phyloP scores from a whole-genome alignment of 495 filamentous ascomycete species.

The Neurospora sp. region DNA sequence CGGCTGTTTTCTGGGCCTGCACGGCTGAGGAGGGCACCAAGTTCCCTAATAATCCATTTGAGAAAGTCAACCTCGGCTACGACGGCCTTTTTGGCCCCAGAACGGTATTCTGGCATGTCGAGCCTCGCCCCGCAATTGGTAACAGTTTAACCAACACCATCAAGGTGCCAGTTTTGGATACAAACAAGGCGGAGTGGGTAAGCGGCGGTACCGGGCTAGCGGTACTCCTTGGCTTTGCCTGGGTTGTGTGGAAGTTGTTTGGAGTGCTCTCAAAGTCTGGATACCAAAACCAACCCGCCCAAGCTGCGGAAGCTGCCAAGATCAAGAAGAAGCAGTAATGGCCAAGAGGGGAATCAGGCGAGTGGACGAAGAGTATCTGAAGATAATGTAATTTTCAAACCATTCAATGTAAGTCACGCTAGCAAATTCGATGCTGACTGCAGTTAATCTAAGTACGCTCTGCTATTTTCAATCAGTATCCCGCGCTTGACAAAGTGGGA shows the following conservation, averaged over 20 bases:
- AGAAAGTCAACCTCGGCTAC: constrained; percentile 72
- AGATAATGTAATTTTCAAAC: background rate
- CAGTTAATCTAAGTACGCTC: background rate
- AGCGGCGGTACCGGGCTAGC: constrained; percentile 60
- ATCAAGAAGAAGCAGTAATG: constrained; percentile 34
- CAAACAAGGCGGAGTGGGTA: constrained; percentile 47
- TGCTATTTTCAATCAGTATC: background rate
- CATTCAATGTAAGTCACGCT: background rate
- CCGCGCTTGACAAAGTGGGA: background rate
- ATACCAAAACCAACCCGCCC: constrained; percentile 9
- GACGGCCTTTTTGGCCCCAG: constrained; percentile 70
- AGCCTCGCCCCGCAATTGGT: constrained; percentile 39
- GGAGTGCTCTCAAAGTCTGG: constrained; percentile 27
- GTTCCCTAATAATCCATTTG: constrained; percentile 77
- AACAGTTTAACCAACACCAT: constrained; percentile 47
- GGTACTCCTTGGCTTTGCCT: constrained; percentile 62
- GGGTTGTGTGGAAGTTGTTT: constrained; percentile 60
- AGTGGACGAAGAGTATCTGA: background rate
- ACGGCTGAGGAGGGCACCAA: constrained; percentile 58
- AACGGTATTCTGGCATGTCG: constrained; percentile 81
- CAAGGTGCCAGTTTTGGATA: constrained; percentile 66
- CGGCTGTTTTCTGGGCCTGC: constrained; percentile 91
- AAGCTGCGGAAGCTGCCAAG: constrained; percentile 8
- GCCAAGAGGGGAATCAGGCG: background rate
- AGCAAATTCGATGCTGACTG: background rate